Evolutionary conservation across 306 rosid genomes (phyloP).

Genomic region (Dryas drummondii): DNA sequence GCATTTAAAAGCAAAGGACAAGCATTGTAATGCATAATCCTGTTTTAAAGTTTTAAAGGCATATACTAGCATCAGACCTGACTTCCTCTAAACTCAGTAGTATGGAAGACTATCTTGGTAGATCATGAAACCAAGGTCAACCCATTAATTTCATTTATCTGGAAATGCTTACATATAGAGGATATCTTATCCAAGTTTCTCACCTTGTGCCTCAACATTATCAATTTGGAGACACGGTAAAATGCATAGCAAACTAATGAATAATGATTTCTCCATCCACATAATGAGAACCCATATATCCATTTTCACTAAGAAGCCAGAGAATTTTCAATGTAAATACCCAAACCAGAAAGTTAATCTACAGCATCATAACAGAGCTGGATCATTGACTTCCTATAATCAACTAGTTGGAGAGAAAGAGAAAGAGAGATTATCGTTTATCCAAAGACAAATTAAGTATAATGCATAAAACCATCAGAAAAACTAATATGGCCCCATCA

Average conservation of each 20-base stretch:
- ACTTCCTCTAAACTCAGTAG: neutral
- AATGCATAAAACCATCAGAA: neutral
- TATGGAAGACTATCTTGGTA: neutral
- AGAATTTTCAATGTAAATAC: neutral
- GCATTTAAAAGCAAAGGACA: slow-evolving; percentile 2
- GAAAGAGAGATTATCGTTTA: neutral
- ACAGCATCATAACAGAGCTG: no score
- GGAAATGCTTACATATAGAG: neutral
- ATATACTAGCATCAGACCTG: neutral
- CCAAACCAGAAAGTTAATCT: neutral
- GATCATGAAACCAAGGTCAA: neutral
- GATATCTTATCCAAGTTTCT: neutral
- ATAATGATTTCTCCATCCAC: neutral
- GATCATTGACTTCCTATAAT: no score
- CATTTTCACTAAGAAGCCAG: neutral
- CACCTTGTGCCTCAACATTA: neutral
- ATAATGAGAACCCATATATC: neutral
- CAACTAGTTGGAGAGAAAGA: neutral
- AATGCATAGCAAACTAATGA: neutral
- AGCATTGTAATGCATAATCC: neutral
- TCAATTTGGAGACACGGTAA: neutral
- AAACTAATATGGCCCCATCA: neutral
- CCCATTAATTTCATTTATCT: neutral
- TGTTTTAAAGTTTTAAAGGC: neutral
- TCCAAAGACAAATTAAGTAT: neutral